A percentile compares a stretch with the other conserved stretches of the same genome.
Evolutionary conservation across 805 yeast genomes (phyloP).

Genomic region (Tetrapisispora iriomotensis): DNA sequence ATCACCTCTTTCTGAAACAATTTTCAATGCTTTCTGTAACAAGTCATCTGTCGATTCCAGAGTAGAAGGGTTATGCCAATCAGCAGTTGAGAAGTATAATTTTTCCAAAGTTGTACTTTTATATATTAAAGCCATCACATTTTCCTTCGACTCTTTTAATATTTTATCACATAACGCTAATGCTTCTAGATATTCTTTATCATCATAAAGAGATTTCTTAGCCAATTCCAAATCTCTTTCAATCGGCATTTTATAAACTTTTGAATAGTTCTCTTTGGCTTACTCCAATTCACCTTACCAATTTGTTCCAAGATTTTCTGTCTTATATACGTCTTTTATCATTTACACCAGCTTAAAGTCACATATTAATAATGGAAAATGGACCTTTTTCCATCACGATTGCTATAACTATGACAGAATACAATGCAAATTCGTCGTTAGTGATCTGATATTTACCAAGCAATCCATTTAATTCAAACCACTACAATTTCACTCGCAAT

Average conservation of each 20-base stretch:
- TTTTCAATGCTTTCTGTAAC: conserved; percentile 32
- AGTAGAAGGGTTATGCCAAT: conserved; percentile 37
- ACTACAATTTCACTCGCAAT: too few relatives aligned
- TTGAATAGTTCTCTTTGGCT: too few relatives aligned
- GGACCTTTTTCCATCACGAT: too few relatives aligned
- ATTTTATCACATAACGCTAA: conserved; percentile 32
- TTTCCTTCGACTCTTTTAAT: conserved; percentile 34
- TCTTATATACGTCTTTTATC: background rate
- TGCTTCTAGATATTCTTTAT: conserved; percentile 38
- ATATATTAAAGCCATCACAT: conserved; percentile 39
- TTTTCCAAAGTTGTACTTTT: conserved; percentile 43
- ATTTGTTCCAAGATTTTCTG: too few relatives aligned
- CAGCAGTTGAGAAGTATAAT: conserved; percentile 28
- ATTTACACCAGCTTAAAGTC: too few relatives aligned
- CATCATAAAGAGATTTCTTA: conserved; percentile 35
- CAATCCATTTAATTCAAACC: too few relatives aligned
- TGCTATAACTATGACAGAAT: too few relatives aligned
- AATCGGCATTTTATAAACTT: conserved; percentile 24
- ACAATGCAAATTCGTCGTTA: too few relatives aligned
- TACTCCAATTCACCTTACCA: too few relatives aligned
- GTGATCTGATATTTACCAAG: too few relatives aligned
- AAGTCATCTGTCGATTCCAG: conserved; percentile 31
- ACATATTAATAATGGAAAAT: too few relatives aligned
- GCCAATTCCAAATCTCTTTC: conserved; percentile 35
- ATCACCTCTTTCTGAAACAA: conserved; percentile 40